These are phyloP conservation scores for Diplodia mutila DNA, from an alignment of 2,329 filamentous ascomycete genomes.

Conservation along the genomic window DNA sequence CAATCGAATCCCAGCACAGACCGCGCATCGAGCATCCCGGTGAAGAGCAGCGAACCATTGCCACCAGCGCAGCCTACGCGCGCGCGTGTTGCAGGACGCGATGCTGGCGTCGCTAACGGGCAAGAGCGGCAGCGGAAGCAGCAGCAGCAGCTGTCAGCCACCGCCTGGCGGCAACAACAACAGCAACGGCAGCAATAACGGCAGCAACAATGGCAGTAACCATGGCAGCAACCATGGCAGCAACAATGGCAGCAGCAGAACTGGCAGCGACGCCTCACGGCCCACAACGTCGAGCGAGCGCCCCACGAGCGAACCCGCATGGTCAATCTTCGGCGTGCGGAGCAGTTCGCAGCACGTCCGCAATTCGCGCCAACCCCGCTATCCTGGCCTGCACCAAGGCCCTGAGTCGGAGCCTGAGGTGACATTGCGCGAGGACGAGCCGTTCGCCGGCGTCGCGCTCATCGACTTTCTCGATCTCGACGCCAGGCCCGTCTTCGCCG, in stretches of 20 bases:
- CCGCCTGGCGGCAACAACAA: not conserved
- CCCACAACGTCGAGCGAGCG: not conserved
- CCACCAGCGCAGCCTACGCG: not conserved
- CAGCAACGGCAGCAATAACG: not conserved
- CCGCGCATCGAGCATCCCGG: not conserved
- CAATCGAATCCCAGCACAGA: not conserved
- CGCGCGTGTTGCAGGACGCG: not conserved
- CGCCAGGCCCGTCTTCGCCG: constrained; percentile 13
- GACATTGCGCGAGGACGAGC: constrained; percentile 3
- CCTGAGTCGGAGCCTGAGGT: constrained; percentile 24
- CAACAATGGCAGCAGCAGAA: not conserved
- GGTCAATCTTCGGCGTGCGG: constrained; percentile 19
- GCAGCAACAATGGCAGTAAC: not conserved
- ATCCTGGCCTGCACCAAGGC: not conserved
- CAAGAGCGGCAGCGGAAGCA: not conserved
- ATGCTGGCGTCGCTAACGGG: constrained; percentile 8
- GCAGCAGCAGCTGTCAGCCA: not conserved
- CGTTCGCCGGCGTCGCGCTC: constrained; percentile 18
- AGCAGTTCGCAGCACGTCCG: not conserved
- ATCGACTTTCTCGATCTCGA: constrained; percentile 23
- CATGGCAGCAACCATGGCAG: not conserved
- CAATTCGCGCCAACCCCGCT: not conserved
- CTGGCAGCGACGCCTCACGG: not conserved
- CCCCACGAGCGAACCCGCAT: constrained; percentile 10
- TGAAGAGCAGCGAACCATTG: not conserved